Percentiles rank a stretch among this genome's conserved stretches.
These are phyloP conservation scores for Ustulina deusta DNA, from an alignment of 2,329 filamentous ascomycete genomes.

Conservation along the genomic window DNA sequence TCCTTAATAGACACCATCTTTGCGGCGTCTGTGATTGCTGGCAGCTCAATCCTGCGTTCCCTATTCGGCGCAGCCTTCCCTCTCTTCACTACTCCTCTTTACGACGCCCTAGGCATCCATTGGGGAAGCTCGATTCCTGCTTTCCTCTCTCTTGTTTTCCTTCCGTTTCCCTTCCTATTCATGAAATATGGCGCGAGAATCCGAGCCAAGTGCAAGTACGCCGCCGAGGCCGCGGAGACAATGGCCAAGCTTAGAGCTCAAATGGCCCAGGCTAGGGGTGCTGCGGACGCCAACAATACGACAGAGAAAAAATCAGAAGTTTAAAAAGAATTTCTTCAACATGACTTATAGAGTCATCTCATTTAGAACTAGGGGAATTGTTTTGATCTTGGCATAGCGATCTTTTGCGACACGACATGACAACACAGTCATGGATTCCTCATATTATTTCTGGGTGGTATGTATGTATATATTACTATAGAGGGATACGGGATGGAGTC, in stretches of 20 bases:
- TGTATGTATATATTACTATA: constrained; percentile 33
- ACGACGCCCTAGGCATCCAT: constrained; percentile 73
- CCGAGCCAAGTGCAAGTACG: constrained; percentile 75
- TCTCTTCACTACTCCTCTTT: constrained; percentile 69
- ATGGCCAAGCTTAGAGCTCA: constrained; percentile 50
- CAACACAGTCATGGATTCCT: constrained; percentile 26
- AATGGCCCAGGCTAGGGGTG: constrained; percentile 24
- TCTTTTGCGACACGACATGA: constrained; percentile 34
- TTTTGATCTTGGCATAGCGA: constrained; percentile 35
- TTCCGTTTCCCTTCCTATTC: constrained; percentile 81
- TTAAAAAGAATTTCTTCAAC: constrained; percentile 19
- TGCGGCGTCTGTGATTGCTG: constrained; percentile 73
- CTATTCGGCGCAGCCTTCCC: constrained; percentile 72
- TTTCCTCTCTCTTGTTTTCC: constrained; percentile 77
- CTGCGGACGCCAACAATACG: constrained; percentile 16
- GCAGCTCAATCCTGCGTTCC: constrained; percentile 69
- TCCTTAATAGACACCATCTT: constrained; percentile 71
- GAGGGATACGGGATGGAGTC: constrained; percentile 9
- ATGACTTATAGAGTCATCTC: constrained; percentile 29
- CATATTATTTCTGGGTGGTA: constrained; percentile 16
- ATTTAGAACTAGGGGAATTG: constrained; percentile 13
- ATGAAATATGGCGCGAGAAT: constrained; percentile 76
- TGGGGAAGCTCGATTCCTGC: constrained; percentile 81
- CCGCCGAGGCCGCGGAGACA: constrained; percentile 69
- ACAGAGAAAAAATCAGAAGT: constrained; percentile 33